Base-by-base conservation (phyloP, 1,139 yeast species). In the Blastobotrys illinoisensis region DNA sequence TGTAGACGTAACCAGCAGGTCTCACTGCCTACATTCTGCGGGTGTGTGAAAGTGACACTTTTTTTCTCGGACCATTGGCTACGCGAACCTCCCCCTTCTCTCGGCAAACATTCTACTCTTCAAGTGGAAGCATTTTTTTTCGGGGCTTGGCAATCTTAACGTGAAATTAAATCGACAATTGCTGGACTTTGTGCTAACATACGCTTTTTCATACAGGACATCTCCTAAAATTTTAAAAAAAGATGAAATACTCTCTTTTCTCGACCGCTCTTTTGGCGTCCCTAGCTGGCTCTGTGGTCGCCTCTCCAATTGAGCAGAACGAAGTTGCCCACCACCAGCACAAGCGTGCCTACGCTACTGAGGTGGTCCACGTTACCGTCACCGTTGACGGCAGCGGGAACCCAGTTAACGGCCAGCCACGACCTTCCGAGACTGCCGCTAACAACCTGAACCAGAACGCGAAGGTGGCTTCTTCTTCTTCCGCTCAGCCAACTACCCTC, bases 321-420 rank as follows among this genome's bases (percentile, higher is more conserved):
- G 56, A 59, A 43, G 62, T 63, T 23, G 68, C 58, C 64, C 71
- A 71, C 63, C 95, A 86, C 74, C 87, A 85, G 71, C 81, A 79
- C 64, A 70, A 70, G 65, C 72, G 75, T 56, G 75, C 88, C 51
- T 81, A 85, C 62, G 95, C 88, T 58, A 82, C 87, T 64, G 89
- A 88, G 71, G 84, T 85, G 71, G 91, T 87, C 59, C 88, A 87
- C 71, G 85, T 83, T 65, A 85, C 91, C 46, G 82, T 85, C 59
- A 79, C 85, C 56, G 96, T 89, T 57, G 85, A 88, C 70, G 81
- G 78, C 60, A 67, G 79, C 50, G 95, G 96, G 60, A 68, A 77
- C 60, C 74, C 83, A 54, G 68, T 74, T 58, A 63, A 64, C 48
- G 64, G 57, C 40, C 56, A 56, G 46, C 57, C 57, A 46, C 52